These are phyloP conservation scores for Aspergillus egyptiacus DNA, from an alignment of 495 filamentous ascomycete species.

Conservation along the genomic window DNA sequence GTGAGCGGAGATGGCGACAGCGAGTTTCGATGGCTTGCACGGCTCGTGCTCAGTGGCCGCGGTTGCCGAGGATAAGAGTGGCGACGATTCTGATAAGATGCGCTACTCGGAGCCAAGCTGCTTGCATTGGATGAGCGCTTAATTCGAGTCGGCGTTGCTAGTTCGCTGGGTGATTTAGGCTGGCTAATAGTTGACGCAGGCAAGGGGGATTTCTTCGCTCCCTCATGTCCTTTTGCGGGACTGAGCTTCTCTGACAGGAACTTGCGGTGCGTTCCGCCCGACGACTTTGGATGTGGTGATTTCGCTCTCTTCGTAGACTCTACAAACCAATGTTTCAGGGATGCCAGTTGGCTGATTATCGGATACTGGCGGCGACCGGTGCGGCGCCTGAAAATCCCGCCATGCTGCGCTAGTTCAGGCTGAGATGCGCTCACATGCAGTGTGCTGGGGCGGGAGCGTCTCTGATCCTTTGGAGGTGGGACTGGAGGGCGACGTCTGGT, in stretches of 20 bases:
- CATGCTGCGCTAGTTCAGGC: constrained; percentile 53
- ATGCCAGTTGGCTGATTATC: constrained; percentile 70
- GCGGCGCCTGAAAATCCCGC: constrained; percentile 50
- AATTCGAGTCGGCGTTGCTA: constrained; percentile 37
- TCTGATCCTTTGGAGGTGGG: constrained; percentile 79
- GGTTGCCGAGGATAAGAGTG: constrained; percentile 46
- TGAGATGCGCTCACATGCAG: constrained; percentile 74
- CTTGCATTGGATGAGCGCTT: constrained; percentile 43
- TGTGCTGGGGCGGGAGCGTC: constrained; percentile 67
- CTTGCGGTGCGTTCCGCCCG: constrained; percentile 30
- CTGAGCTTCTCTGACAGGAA: constrained; percentile 39
- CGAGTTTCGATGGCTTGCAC: constrained; percentile 67
- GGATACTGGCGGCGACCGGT: constrained; percentile 57
- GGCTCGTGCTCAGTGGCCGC: constrained; percentile 46
- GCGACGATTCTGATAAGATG: constrained; percentile 42
- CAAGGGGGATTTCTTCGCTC: constrained; percentile 24
- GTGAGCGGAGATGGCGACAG: constrained; percentile 86
- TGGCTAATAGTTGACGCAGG: constrained; percentile 20
- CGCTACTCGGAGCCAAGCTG: constrained; percentile 42
- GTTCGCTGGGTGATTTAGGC: constrained; percentile 23
- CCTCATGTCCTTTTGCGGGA: constrained; percentile 38
- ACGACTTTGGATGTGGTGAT: constrained; percentile 49
- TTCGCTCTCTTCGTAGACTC: constrained; percentile 69
- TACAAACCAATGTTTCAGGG: constrained; percentile 83
- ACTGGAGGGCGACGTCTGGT: constrained; percentile 68